Conservation (phyloP, 1,284 basidiomycete species). For the Tylopilus orsonianus region DNA sequence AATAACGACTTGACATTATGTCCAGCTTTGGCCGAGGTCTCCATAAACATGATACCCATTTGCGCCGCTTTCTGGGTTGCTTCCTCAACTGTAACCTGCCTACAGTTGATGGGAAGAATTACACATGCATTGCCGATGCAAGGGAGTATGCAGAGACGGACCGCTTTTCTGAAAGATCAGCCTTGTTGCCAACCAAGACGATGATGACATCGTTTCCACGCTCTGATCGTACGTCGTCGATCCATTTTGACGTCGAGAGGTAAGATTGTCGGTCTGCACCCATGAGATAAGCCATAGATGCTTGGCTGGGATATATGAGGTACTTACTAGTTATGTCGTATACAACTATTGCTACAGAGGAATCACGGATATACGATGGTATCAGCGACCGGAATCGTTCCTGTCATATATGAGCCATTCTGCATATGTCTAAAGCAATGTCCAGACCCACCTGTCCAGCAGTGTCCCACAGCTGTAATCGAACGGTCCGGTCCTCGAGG, state of each 20-base stretch:
- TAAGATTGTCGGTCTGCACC: slow-evolving; percentile 89
- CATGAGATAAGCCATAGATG: not conserved
- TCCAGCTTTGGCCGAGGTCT: slow-evolving; percentile 98
- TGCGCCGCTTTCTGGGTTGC: slow-evolving; percentile 93
- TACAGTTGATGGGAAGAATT: slow-evolving; percentile 35
- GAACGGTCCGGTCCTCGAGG: slow-evolving; percentile 96
- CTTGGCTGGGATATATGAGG: not conserved
- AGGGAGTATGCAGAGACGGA: slow-evolving; percentile 37
- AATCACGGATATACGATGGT: slow-evolving; percentile 98
- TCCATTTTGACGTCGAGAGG: slow-evolving; percentile 98
- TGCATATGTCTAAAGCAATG: slow-evolving; percentile 7
- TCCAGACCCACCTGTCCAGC: slow-evolving; percentile 77
- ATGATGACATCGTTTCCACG: slow-evolving; percentile 98
- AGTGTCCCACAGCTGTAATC: slow-evolving; percentile 98
- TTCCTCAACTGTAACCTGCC: slow-evolving; percentile 99
- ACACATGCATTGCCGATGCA: slow-evolving; percentile 2
- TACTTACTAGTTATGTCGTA: slow-evolving; percentile 96
- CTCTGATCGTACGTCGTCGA: slow-evolving; percentile 98
- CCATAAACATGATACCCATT: slow-evolving; percentile 97
- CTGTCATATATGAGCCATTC: slow-evolving; percentile 41
- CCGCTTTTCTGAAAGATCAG: slow-evolving; percentile 93
- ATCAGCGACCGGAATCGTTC: slow-evolving; percentile 98
- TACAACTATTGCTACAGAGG: slow-evolving; percentile 96
- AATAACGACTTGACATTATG: slow-evolving; percentile 99
- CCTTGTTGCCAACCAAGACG: slow-evolving; percentile 98